Evolutionary conservation across 371 early-diverging fungal species (phyloP), one percentile per base, ranked within the genome.

Genomic region (Syncephalastrum monosporum): DNA sequence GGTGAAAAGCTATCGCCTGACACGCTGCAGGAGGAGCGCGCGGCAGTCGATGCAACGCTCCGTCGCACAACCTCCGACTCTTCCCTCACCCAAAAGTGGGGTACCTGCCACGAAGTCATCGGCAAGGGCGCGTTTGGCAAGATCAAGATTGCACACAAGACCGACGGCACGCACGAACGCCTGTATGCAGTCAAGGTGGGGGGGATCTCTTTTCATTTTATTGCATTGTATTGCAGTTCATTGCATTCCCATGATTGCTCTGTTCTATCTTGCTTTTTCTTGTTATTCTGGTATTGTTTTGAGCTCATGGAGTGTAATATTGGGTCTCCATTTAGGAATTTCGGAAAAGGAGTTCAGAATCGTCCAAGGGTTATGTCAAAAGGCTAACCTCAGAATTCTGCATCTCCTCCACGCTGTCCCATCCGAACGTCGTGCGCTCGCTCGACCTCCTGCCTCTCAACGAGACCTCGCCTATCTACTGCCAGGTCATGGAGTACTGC

Each of bases 361-460:
- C 78, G 5, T 63, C 79, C 23, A 81, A 78, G 55, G 72, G 74
- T 46, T 97, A 94, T 65, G 81, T 96, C 79, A 97, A 96, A 65
- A 87, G 85, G 65, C 75, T 95, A 57, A 90, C 87, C 43, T 80
- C 89, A 62, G 95, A 96, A 75, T 96, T 93, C 64, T 95, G 96
- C 71, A 96, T 96, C 58, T 83, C 88, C 33, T 91, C 93, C 3
- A 86, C 89, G 16, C 76, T 97, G 45, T 81, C 88, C 50, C 94
- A 96, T 69, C 80, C 82, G 54, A 96, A 97, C 67, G 69, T 98
- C 7, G 90, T 97, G 13, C 84, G 91, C 61, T 96, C 96, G 0
- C 81, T 96, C 12, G 97, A 98, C 69, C 71, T 98, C 21, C 89
- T 95, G 12, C 87, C 84, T 5, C 59, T 77, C 2, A 79, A 69